A percentile compares a stretch with the other conserved stretches of the same genome.
phyloP scores from a whole-genome alignment of 345 rosid species.

The Sonneratia caseolaris region DNA sequence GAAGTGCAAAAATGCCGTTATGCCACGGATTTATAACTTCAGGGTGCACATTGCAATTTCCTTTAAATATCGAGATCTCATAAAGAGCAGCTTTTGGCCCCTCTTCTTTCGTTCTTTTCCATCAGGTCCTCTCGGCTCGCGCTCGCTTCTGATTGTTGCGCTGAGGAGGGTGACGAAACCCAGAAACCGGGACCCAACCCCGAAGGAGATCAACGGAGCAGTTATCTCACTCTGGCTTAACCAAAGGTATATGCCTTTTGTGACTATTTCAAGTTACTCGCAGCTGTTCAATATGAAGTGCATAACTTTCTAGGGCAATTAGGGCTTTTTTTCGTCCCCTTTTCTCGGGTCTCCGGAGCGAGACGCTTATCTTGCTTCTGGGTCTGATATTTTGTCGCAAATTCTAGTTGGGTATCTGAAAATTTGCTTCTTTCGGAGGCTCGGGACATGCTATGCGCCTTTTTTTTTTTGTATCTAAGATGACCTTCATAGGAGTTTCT shows the following conservation, averaged over 20 bases:
- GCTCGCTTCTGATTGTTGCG: not conserved
- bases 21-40: not conserved
- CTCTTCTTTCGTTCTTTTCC: not conserved
- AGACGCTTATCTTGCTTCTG: not conserved
- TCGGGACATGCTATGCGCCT: not conserved
- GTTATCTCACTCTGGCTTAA: not conserved
- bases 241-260: not conserved
- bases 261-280: not conserved
- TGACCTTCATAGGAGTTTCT: not conserved
- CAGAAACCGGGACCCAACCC: not conserved
- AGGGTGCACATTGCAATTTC: not conserved
- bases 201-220: not conserved
- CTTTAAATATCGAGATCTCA: not conserved
- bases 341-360: not conserved
- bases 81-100: not conserved
- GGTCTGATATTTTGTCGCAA: not conserved
- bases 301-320: not conserved
- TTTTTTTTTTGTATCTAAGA: not conserved
- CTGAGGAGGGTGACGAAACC: not conserved
- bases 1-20: no score
- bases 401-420: not conserved
- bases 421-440: not conserved
- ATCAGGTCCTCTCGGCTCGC: not conserved
- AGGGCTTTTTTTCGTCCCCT: not conserved
- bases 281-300: not conserved